These are phyloP conservation scores for Dictyostelium citrinum DNA, from an alignment of 78 protist genomes.

Conservation along the genomic window DNA sequence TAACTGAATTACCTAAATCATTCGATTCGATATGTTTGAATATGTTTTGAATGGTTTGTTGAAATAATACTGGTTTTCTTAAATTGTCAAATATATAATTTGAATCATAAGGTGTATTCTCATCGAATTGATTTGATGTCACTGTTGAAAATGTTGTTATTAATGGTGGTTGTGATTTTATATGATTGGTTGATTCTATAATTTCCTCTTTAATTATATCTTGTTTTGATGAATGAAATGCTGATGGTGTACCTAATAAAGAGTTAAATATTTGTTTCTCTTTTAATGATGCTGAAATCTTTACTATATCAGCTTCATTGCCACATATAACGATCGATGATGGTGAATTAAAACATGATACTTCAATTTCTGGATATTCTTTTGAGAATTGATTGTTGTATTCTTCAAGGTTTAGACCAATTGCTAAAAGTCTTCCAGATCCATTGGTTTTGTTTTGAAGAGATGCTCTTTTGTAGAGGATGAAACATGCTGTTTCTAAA, in stretches of 20 bases:
- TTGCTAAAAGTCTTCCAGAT: conserved; percentile 49
- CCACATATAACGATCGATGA: conserved; percentile 54
- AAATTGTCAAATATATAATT: background rate
- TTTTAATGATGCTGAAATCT: background rate
- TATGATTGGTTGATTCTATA: background rate
- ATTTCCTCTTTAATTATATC: conserved; percentile 8
- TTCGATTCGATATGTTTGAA: background rate
- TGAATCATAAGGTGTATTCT: background rate
- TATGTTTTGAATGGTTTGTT: background rate
- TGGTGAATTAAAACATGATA: conserved; percentile 29
- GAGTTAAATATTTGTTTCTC: background rate
- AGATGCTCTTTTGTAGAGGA: conserved; percentile 6
- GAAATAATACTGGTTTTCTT: conserved; percentile 22
- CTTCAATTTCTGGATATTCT: background rate
- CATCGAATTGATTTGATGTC: background rate
- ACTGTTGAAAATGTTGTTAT: background rate
- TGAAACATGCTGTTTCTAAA: background rate
- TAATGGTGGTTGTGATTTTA: background rate
- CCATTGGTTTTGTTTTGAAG: conserved; percentile 51
- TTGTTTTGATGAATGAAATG: conserved; percentile 67
- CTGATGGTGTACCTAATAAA: conserved; percentile 15
- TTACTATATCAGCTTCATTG: background rate
- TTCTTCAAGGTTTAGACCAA: background rate
- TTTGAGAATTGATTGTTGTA: background rate
- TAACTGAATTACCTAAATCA: background rate